phyloP scores from a whole-genome alignment of 2,329 filamentous ascomycete species.

The Colletotrichum cuscutae region DNA sequence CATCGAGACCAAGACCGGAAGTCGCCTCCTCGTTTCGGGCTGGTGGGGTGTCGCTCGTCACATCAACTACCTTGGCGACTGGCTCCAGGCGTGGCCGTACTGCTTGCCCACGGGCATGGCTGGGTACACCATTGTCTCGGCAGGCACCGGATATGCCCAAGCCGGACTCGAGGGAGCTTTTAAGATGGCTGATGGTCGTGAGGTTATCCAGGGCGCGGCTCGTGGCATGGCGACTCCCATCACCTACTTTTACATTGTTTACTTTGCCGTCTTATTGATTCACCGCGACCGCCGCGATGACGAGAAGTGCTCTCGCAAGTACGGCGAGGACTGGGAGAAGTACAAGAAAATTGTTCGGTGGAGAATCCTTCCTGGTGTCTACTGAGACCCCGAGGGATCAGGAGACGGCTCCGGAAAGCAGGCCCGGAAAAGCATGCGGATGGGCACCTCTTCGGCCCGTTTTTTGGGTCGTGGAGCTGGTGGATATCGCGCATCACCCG shows the following conservation, averaged over 20 bases:
- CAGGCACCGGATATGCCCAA: conserved; percentile 58
- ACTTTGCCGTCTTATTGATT: conserved; percentile 87
- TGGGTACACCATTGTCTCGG: conserved; percentile 78
- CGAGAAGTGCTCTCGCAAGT: conserved; percentile 90
- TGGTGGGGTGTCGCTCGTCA: conserved; percentile 96
- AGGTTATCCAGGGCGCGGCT: conserved; percentile 77
- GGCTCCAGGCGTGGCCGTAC: conserved; percentile 93
- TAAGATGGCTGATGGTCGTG: conserved; percentile 68
- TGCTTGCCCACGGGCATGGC: conserved; percentile 86
- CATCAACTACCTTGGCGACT: conserved; percentile 96
- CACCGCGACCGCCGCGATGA: conserved; percentile 91
- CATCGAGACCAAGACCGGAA: conserved; percentile 85
- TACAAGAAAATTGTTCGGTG: conserved; percentile 87
- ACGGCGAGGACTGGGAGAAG: conserved; percentile 90
- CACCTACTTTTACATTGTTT: conserved; percentile 94
- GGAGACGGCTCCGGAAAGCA: background rate
- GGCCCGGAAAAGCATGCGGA: conserved; percentile 5
- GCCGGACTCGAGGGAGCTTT: conserved; percentile 61
- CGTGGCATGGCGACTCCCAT: conserved; percentile 87
- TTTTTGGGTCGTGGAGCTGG: conserved; percentile 3
- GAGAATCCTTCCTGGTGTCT: conserved; percentile 86
- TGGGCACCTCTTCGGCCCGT: background rate
- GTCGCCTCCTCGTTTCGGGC: conserved; percentile 82
- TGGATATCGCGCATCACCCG: background rate
- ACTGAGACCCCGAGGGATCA: conserved; percentile 57